These are phyloP conservation scores for Sporothrix luriei DNA, from an alignment of 2,329 filamentous ascomycete species.

Conservation along the genomic window DNA sequence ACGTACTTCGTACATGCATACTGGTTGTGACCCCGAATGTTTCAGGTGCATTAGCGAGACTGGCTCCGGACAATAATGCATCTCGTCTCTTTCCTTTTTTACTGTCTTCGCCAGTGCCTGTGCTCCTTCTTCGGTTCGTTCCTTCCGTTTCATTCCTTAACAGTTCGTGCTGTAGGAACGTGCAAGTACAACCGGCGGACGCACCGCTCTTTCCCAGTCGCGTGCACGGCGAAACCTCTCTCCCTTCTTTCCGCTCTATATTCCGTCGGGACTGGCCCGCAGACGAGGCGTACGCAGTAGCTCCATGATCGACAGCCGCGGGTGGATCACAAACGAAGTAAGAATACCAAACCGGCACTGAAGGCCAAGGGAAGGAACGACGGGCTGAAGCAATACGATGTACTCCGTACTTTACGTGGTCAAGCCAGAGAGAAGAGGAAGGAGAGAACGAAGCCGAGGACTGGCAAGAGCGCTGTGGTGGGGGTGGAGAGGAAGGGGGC, in stretches of 20 bases:
- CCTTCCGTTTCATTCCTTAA: background rate
- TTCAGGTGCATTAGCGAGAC: too few species aligned
- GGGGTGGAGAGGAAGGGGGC: background rate
- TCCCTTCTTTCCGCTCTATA: background rate
- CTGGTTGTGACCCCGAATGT: too few species aligned
- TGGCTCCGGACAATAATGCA: too few species aligned
- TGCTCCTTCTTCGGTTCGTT: background rate
- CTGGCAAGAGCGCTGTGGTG: background rate
- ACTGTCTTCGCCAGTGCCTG: too few species aligned
- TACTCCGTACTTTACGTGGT: too few species aligned
- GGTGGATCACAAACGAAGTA: conserved; percentile 21
- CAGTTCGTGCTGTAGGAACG: background rate
- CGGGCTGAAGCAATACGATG: too few species aligned
- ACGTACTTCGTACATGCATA: too few species aligned
- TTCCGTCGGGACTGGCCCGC: conserved; percentile 5
- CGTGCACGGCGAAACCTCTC: background rate
- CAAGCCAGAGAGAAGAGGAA: background rate
- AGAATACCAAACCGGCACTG: background rate
- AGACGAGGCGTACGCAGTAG: background rate
- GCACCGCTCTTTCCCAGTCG: background rate
- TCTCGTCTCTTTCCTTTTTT: background rate
- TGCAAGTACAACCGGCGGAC: background rate
- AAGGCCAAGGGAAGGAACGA: background rate
- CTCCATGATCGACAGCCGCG: conserved; percentile 26
- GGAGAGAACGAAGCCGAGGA: background rate